Evolutionary conservation across 1,284 basidiomycete species (phyloP), one percentile per base, ranked within the genome.

Genomic region (Naganishia albida): DNA sequence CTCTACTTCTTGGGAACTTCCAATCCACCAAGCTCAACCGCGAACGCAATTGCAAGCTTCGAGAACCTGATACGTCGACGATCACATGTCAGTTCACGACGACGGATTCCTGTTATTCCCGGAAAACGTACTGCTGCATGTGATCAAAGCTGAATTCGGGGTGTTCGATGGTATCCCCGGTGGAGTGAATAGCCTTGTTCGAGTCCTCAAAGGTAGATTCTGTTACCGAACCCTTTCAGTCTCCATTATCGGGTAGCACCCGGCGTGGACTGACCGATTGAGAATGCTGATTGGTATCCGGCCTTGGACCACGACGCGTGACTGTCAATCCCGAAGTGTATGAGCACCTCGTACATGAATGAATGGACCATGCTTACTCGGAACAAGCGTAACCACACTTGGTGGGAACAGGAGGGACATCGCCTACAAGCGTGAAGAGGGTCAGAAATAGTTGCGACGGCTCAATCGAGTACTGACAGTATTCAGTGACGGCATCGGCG

Each of bases 311-410:
- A 94, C 48, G 89, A 90, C 67, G 91, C 74, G 66, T 80, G 78
- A 64, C 64, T 65, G 25, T 43, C 28, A 30, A 34, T 44, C 44
- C 16, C 46, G n/a, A 51, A 23, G 18, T 40, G 3, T 20, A 43
- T 49, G 15, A 56, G 30, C 52, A n/a, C 18, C 13, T 13, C 23
- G 28, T 18, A 26, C n/a, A n/a, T 15, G 20, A 26, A 49, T 18
- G 0, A 40, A 39, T 16, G 10, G 25, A 12, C 13, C 12, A 44
- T 15, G 28, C 57, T 63, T 30, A 67, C 66, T 98, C 95, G 68
- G 89, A 91, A 81, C 93, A 97, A 20, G 92, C 93, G 76, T 98
- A 98, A 38, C 93, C 92, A 78, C 93, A 94, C 82, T 89, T 74
- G 55, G 82, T 83, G 60, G 80, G 72, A 18, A 80, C 80, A 39